These are phyloP conservation scores for Ensete glaucum DNA, from an alignment of 176 grass and related monocot genomes.

Conservation along the genomic window DNA sequence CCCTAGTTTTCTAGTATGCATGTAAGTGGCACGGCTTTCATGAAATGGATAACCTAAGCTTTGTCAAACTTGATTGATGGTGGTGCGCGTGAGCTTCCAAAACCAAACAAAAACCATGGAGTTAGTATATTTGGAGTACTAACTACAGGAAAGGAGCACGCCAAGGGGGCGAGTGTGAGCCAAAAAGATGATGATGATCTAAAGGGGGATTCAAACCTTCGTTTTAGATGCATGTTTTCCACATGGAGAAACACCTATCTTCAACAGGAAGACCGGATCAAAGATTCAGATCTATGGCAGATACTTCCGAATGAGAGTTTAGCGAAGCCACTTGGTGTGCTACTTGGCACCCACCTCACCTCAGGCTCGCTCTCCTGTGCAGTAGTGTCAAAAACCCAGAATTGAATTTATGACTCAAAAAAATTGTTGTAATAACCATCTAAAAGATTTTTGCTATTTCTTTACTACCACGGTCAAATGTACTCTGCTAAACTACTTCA, in stretches of 20 bases:
- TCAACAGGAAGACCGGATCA: not conserved
- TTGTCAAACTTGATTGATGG: constrained; percentile 43
- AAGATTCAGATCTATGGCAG: not conserved
- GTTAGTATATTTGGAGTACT: not conserved
- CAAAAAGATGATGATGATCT: not conserved
- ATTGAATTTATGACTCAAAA: too few species aligned
- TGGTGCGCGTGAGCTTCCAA: constrained; percentile 38
- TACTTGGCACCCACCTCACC: not conserved
- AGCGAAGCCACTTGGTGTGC: not conserved
- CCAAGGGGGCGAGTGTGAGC: not conserved
- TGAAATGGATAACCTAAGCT: constrained; percentile 57
- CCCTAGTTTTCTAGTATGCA: not conserved
- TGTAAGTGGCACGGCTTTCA: constrained; percentile 23
- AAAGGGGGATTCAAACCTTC: not conserved
- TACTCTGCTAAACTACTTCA: too few species aligned
- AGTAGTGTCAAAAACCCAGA: not conserved
- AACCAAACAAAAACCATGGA: not conserved
- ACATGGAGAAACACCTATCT: not conserved
- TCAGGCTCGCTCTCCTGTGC: not conserved
- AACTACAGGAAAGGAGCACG: not conserved
- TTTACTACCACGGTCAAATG: too few species aligned
- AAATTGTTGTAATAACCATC: too few species aligned
- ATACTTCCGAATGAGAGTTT: too few species aligned
- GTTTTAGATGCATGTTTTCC: not conserved
- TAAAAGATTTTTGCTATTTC: too few species aligned